These are phyloP conservation scores for Linaria vulgaris DNA, from an alignment of 257 asterid genomes.

Conservation along the genomic window DNA sequence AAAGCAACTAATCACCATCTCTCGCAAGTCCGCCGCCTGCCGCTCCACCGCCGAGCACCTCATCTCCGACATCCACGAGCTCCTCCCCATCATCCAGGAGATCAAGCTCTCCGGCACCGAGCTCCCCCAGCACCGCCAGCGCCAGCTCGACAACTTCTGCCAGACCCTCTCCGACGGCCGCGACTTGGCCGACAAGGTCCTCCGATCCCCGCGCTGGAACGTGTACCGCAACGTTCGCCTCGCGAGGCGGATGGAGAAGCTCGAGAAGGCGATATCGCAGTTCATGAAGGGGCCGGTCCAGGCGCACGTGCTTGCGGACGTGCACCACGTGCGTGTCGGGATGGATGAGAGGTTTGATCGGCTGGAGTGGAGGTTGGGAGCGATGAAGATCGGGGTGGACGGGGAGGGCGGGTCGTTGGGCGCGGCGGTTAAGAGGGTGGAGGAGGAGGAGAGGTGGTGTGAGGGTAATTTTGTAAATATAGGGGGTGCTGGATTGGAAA, in stretches of 20 bases:
- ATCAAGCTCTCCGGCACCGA: slow-evolving; percentile 76
- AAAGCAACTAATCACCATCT: slow-evolving; percentile 53
- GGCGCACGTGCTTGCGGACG: slow-evolving; percentile 89
- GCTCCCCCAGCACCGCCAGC: slow-evolving; percentile 80
- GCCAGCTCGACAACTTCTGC: slow-evolving; percentile 68
- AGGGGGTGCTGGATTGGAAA: slow-evolving; percentile 69
- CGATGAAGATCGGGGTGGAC: slow-evolving; percentile 73
- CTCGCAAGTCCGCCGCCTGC: slow-evolving; percentile 55
- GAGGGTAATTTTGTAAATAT: slow-evolving; percentile 59
- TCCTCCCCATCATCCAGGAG: slow-evolving; percentile 76
- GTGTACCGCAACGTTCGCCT: slow-evolving; percentile 59
- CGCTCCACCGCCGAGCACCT: slow-evolving; percentile 74
- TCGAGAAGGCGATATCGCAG: slow-evolving; percentile 57
- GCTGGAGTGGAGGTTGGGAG: slow-evolving; percentile 73
- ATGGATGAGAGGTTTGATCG: slow-evolving; percentile 70
- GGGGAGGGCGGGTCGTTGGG: slow-evolving; percentile 61
- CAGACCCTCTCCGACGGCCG: slow-evolving; percentile 57
- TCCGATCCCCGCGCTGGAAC: slow-evolving; percentile 71
- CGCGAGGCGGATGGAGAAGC: slow-evolving; percentile 77
- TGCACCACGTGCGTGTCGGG: slow-evolving; percentile 71
- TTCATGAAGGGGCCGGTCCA: slow-evolving; percentile 62
- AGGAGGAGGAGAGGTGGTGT: slow-evolving; percentile 65
- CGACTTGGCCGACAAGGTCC: slow-evolving; percentile 59
- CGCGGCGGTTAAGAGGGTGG: slow-evolving; percentile 74
- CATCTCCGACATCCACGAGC: slow-evolving; percentile 41